A percentile compares a stretch with the other conserved stretches of the same genome.
Conservation (phyloP, 2,329 filamentous ascomycete genomes). For the Sporothrix euskadiensis region DNA sequence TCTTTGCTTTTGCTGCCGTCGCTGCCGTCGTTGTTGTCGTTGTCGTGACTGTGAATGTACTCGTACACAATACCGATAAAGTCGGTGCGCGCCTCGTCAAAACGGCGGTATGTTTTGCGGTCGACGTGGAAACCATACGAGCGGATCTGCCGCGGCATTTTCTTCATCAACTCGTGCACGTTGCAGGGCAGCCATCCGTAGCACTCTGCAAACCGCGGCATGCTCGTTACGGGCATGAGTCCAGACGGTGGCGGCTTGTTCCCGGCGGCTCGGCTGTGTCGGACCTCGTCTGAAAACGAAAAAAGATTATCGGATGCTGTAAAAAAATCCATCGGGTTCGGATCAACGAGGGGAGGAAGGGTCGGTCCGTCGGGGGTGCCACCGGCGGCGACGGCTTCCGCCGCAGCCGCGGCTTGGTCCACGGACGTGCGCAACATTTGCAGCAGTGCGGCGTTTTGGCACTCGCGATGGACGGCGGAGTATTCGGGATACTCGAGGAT, state of each 20-base stretch:
- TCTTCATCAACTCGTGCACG: conserved; percentile 22
- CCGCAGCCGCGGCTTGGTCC: neutral
- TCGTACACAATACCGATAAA: conserved; percentile 27
- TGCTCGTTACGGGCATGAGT: conserved; percentile 16
- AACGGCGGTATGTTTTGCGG: conserved; percentile 2
- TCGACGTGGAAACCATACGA: neutral
- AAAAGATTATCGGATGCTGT: conserved; percentile 13
- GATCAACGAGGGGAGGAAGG: neutral
- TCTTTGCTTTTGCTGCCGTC: neutral
- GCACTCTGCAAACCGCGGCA: conserved; percentile 27
- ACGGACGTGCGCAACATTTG: conserved; percentile 22
- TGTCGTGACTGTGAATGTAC: conserved; percentile 20
- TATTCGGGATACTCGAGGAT: neutral
- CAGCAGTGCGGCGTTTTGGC: conserved; percentile 23
- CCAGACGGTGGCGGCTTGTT: neutral
- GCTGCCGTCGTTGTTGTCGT: too few species aligned
- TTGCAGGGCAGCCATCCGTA: conserved; percentile 26
- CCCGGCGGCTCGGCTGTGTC: neutral
- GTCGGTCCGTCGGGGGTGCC: neutral
- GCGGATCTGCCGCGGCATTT: conserved; percentile 20
- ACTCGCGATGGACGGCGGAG: conserved; percentile 27
- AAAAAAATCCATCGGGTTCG: conserved; percentile 8
- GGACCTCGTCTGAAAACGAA: conserved; percentile 11
- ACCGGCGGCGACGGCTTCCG: neutral
- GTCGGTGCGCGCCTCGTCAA: conserved; percentile 21